phyloP scores from a whole-genome alignment of 345 rosid species.

The Stellera chamaejasme region DNA sequence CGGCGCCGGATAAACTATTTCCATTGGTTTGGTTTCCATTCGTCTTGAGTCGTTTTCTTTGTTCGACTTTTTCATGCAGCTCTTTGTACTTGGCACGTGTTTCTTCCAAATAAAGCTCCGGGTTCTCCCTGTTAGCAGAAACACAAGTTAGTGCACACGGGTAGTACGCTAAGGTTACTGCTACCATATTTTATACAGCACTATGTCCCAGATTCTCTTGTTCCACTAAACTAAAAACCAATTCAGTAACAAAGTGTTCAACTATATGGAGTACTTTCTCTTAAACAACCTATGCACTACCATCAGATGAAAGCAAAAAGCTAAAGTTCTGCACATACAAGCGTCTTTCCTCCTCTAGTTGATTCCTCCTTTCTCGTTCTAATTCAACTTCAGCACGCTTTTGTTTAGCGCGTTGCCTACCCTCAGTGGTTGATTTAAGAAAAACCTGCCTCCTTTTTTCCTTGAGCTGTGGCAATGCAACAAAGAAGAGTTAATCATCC shows the following conservation, averaged over 20 bases:
- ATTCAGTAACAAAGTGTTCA: neutral
- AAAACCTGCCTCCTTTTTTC: slow-evolving; percentile 80
- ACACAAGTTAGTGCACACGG: slow-evolving; percentile 7
- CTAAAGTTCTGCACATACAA: slow-evolving; percentile 44
- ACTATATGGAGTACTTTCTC: neutral
- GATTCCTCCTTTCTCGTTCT: slow-evolving; percentile 70
- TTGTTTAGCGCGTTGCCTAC: slow-evolving; percentile 86
- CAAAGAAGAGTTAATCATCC: neutral
- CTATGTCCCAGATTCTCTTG: neutral
- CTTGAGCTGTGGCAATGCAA: slow-evolving; percentile 48
- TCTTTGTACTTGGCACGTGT: slow-evolving; percentile 64
- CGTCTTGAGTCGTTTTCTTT: slow-evolving; percentile 75
- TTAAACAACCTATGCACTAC: slow-evolving; percentile 1
- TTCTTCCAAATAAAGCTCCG: slow-evolving; percentile 74
- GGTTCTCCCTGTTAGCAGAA: slow-evolving; percentile 56
- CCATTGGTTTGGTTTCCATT: slow-evolving; percentile 73
- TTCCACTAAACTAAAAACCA: neutral
- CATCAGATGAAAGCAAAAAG: neutral
- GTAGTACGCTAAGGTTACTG: neutral
- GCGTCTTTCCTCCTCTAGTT: slow-evolving; percentile 75
- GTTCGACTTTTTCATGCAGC: slow-evolving; percentile 71
- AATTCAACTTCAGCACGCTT: slow-evolving; percentile 75
- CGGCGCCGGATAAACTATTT: slow-evolving; percentile 53
- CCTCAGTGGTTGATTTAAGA: slow-evolving; percentile 84
- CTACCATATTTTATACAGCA: neutral